phyloP scores from a whole-genome alignment of 1,284 basidiomycete species.

The Melampsora americana region DNA sequence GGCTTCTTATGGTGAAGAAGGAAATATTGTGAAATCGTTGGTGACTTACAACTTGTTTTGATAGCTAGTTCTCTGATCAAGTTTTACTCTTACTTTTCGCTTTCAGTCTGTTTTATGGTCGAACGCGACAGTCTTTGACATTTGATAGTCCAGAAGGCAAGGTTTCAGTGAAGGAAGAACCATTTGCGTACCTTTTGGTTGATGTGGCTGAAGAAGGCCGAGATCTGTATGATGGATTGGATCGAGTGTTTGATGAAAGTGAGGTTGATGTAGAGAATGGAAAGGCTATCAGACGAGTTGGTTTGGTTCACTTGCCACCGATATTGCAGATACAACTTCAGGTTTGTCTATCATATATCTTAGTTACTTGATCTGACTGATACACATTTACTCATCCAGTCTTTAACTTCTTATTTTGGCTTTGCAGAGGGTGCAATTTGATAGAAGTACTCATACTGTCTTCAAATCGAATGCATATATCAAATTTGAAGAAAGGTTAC shows the following conservation, averaged over 20 bases:
- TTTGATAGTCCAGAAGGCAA: conserved; percentile 55
- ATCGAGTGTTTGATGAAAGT: conserved; percentile 83
- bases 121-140: conserved; percentile 72
- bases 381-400: background rate
- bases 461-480: conserved; percentile 96
- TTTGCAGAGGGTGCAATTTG: conserved; percentile 86
- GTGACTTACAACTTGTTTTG: conserved; percentile 44
- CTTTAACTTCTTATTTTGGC: background rate
- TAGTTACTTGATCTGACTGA: background rate
- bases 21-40: conserved; percentile 76
- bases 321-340: conserved; percentile 92
- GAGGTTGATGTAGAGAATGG: conserved; percentile 78
- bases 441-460: conserved; percentile 77
- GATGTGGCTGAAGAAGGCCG: conserved; percentile 79
- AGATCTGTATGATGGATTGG: conserved; percentile 90
- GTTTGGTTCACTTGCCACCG: conserved; percentile 79
- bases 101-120: conserved; percentile 71
- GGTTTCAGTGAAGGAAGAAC: conserved; percentile 73
- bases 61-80: background rate
- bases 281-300: conserved; percentile 80
- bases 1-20: conserved; percentile 58
- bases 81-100: background rate
- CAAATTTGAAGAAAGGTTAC: conserved; percentile 78
- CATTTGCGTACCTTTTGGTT: conserved; percentile 89
- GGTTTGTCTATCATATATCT: conserved; percentile 57